phyloP scores from a whole-genome alignment of 2,329 filamentous ascomycete species.

The Fusarium sp. region DNA sequence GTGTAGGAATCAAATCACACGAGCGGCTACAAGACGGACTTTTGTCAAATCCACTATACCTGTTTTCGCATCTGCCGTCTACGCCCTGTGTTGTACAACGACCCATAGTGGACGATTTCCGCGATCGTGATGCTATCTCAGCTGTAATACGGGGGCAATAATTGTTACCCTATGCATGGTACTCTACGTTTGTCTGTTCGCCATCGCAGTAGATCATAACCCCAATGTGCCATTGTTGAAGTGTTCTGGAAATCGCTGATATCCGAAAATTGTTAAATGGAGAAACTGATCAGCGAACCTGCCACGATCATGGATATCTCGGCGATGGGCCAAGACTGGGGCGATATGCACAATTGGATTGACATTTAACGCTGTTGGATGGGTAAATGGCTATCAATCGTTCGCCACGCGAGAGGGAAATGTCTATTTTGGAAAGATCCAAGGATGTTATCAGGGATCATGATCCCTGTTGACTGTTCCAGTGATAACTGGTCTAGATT shows the following conservation, averaged over 20 bases:
- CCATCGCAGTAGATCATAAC: background rate
- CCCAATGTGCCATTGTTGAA: background rate
- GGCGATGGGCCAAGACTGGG: constrained; percentile 13
- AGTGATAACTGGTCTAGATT: background rate
- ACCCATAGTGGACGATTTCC: background rate
- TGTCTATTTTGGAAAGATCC: background rate
- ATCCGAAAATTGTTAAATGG: background rate
- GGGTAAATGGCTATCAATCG: constrained; percentile 2
- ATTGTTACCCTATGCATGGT: background rate
- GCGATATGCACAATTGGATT: background rate
- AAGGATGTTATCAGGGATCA: background rate
- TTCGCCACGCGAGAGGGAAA: constrained; percentile 7
- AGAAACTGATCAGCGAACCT: background rate
- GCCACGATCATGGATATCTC: constrained; percentile 2
- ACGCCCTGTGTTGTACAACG: background rate
- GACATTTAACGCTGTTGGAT: background rate
- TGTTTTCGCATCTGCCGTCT: background rate
- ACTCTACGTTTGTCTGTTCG: background rate
- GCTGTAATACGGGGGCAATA: background rate
- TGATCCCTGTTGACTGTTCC: background rate
- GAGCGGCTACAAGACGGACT: constrained; percentile 20
- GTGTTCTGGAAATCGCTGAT: background rate
- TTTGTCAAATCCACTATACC: constrained; percentile 28
- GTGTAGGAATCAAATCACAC: constrained; percentile 17
- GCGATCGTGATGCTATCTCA: constrained; percentile 9